These are phyloP conservation scores for Exophiala viscosa DNA, from an alignment of 2,329 filamentous ascomycete species.

Conservation along the genomic window DNA sequence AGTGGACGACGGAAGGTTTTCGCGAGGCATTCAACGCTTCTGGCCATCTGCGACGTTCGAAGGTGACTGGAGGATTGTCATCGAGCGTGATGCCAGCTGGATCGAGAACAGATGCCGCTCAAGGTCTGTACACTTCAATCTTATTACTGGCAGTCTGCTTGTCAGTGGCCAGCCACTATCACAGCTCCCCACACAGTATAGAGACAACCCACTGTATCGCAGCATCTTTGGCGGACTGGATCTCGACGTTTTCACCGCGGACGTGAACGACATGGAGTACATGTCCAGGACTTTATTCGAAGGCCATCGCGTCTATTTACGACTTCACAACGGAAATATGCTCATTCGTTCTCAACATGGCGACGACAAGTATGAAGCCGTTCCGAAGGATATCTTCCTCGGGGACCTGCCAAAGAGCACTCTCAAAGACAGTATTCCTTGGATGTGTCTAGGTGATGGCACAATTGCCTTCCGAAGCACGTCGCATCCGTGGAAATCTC, in stretches of 20 bases:
- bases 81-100: conserved; percentile 1
- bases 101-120: conserved; percentile 7
- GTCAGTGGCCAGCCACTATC: conserved; percentile 33
- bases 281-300: conserved; percentile 29
- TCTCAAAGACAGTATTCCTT: conserved; percentile 41
- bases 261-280: conserved; percentile 37
- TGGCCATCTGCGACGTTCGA: conserved; percentile 22
- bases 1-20: conserved; percentile 27
- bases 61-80: conserved; percentile 19
- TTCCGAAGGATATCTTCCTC: conserved; percentile 32
- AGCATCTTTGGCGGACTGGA: conserved; percentile 27
- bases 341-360: conserved; percentile 32
- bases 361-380: conserved; percentile 29
- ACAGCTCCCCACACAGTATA: conserved; percentile 31
- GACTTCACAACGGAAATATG: conserved; percentile 30
- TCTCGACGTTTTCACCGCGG: conserved; percentile 35
- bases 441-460: conserved; percentile 1
- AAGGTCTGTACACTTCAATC: conserved; percentile 31
- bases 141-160: conserved; percentile 34
- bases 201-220: conserved; percentile 27
- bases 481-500: conserved; percentile 31
- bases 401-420: conserved; percentile 36
- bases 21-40: conserved; percentile 7
- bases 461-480: conserved; percentile 34
- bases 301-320: conserved; percentile 30